These are phyloP conservation scores for Cutaneotrichosporon sp. DNA, from an alignment of 1,284 basidiomycete species.

Conservation along the genomic window DNA sequence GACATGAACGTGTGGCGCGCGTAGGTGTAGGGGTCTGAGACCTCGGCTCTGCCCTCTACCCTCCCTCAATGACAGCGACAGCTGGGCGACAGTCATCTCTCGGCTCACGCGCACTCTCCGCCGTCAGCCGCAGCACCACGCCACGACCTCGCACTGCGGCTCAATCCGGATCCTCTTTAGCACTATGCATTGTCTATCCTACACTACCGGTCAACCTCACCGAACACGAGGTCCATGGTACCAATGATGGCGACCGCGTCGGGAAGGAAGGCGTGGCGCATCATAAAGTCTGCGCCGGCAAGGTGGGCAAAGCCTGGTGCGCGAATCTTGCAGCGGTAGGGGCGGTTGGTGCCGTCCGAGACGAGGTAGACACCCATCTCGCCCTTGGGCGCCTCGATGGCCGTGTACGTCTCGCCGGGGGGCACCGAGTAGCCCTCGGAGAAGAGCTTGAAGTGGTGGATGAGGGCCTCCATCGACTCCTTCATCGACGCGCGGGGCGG, in stretches of 20 bases:
- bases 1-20: constrained; percentile 76
- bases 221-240: constrained; percentile 82
- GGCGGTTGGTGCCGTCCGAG: constrained; percentile 87
- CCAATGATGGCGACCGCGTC: constrained; percentile 92
- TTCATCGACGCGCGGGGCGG: constrained; percentile 98
- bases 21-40: too few relatives aligned
- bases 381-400: constrained; percentile 98
- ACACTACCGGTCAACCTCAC: constrained; percentile 61
- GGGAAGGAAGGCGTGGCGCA: constrained; percentile 76
- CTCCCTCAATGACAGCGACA: too few relatives aligned
- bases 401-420: constrained; percentile 93
- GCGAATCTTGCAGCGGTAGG: constrained; percentile 92
- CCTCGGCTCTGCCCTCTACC: too few relatives aligned
- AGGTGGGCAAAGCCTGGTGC: constrained; percentile 92
- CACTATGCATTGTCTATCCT: constrained; percentile 26
- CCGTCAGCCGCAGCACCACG: too few relatives aligned
- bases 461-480: constrained; percentile 96
- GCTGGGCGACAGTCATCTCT: too few relatives aligned
- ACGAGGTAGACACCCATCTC: constrained; percentile 98
- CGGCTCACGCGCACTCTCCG: too few relatives aligned
- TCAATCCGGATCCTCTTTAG: constrained; percentile 9
- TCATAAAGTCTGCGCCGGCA: constrained; percentile 92
- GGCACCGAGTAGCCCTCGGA: constrained; percentile 98
- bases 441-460: constrained; percentile 99
- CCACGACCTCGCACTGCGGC: too few relatives aligned